Percentiles rank a stretch among this genome's conserved stretches.
Conservation (phyloP, 2,329 filamentous ascomycete genomes). For the Myotisia sp. region DNA sequence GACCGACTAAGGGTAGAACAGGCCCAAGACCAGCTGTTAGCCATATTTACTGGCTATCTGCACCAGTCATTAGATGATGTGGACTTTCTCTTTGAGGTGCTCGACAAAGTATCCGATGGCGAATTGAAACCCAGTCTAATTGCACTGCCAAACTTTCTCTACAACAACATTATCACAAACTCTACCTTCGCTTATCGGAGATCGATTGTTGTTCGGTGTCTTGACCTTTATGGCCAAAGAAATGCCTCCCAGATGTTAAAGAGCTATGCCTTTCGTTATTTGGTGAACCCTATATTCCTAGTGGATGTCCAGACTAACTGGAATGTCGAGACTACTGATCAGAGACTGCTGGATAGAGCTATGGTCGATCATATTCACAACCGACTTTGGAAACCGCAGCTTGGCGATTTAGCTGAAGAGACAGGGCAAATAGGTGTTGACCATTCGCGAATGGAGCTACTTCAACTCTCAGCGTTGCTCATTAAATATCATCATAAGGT, state of each 20-base stretch:
- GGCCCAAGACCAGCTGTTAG: conserved; percentile 74
- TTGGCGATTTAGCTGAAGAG: conserved; percentile 71
- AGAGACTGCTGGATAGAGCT: conserved; percentile 66
- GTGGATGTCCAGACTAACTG: conserved; percentile 89
- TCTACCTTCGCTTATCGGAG: conserved; percentile 78
- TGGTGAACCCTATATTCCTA: conserved; percentile 90
- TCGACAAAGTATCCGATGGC: conserved; percentile 70
- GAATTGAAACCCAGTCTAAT: conserved; percentile 66
- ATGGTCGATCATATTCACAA: conserved; percentile 83
- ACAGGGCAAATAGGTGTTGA: conserved; percentile 74
- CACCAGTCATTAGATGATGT: conserved; percentile 59
- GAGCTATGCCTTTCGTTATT: conserved; percentile 76
- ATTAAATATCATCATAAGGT: conserved; percentile 87
- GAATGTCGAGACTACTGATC: conserved; percentile 43
- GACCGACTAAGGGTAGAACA: conserved; percentile 79
- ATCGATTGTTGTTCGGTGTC: conserved; percentile 63
- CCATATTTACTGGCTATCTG: conserved; percentile 68
- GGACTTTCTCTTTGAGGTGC: conserved; percentile 69
- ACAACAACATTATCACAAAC: conserved; percentile 66
- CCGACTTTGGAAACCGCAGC: conserved; percentile 84
- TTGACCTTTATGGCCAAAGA: conserved; percentile 73
- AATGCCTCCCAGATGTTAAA: conserved; percentile 76
- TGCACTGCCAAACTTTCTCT: conserved; percentile 70
- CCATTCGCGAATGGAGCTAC: conserved; percentile 86
- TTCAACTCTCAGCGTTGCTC: conserved; percentile 86